Conservation (phyloP, 169 alveolate species). For the Plasmodium yoelii region DNA sequence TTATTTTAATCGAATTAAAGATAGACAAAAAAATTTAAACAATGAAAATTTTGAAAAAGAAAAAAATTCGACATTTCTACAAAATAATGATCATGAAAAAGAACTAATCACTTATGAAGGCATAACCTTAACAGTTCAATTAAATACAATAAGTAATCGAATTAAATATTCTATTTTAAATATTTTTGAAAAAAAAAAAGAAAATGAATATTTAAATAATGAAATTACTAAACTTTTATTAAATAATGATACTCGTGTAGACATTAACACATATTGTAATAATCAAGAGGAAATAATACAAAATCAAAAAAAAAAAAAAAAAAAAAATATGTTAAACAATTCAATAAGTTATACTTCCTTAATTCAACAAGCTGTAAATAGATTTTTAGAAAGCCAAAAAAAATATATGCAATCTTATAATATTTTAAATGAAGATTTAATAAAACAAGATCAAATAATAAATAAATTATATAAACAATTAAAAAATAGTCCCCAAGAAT, state of each 20-base stretch:
- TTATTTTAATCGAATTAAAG: not conserved
- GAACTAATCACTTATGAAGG: slow-evolving; percentile 22
- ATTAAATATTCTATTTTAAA: slow-evolving; percentile 45
- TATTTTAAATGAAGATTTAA: slow-evolving; percentile 23
- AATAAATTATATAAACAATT: slow-evolving; percentile 20
- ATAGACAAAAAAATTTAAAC: not conserved
- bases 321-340: not conserved
- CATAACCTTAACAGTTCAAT: slow-evolving; percentile 27
- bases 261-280: no score
- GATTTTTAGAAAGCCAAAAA: slow-evolving; percentile 19
- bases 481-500: slow-evolving; percentile 31
- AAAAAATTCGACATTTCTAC: not conserved
- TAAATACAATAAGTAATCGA: slow-evolving; percentile 48
- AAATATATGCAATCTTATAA: slow-evolving; percentile 3
- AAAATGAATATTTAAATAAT: slow-evolving; percentile 7
- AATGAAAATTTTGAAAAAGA: not conserved
- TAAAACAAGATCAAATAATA: slow-evolving; percentile 45
- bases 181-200: slow-evolving; percentile 21
- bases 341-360: slow-evolving; percentile 14
- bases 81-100: not conserved
- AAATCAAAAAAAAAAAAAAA: not conserved
- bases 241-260: slow-evolving; percentile 1
- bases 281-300: not conserved
- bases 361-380: slow-evolving; percentile 56
- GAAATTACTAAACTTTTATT: slow-evolving; percentile 10